These are phyloP conservation scores for Cyberlindnera maclurae DNA, from an alignment of 805 yeast genomes.

Conservation along the genomic window DNA sequence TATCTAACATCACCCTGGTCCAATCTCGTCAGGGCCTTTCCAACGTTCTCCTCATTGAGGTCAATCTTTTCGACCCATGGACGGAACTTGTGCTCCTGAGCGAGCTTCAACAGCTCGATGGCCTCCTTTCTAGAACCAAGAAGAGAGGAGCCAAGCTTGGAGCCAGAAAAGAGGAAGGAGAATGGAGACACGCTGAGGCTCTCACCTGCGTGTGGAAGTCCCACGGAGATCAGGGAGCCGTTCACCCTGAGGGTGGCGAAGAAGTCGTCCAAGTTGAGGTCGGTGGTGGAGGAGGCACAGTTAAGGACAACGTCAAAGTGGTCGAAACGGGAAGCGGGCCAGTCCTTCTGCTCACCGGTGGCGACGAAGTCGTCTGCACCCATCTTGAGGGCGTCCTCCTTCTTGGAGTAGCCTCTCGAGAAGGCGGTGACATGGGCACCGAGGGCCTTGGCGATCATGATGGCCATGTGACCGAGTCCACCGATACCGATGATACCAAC, in stretches of 20 bases:
- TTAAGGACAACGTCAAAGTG: constrained; percentile 40
- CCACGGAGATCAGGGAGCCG: constrained; percentile 57
- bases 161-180: constrained; percentile 42
- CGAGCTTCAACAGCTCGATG: constrained; percentile 56
- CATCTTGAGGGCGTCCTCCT: constrained; percentile 38
- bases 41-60: constrained; percentile 44
- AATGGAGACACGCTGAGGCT: constrained; percentile 38
- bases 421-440: constrained; percentile 55
- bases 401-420: constrained; percentile 43
- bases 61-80: constrained; percentile 61
- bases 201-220: constrained; percentile 49
- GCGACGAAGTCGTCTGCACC: constrained; percentile 52
- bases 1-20: constrained; percentile 52
- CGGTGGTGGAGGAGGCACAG: constrained; percentile 39
- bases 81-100: constrained; percentile 48
- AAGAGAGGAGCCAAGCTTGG: constrained; percentile 49
- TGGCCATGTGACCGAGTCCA: constrained; percentile 51
- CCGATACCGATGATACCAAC: constrained; percentile 53
- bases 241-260: constrained; percentile 46
- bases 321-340: constrained; percentile 29
- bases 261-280: constrained; percentile 42
- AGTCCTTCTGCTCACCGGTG: constrained; percentile 40
- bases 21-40: constrained; percentile 48
- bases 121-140: constrained; percentile 62
- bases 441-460: constrained; percentile 49